Conservation (phyloP, 768 basidiomycete species). For the Trametes villosa region DNA sequence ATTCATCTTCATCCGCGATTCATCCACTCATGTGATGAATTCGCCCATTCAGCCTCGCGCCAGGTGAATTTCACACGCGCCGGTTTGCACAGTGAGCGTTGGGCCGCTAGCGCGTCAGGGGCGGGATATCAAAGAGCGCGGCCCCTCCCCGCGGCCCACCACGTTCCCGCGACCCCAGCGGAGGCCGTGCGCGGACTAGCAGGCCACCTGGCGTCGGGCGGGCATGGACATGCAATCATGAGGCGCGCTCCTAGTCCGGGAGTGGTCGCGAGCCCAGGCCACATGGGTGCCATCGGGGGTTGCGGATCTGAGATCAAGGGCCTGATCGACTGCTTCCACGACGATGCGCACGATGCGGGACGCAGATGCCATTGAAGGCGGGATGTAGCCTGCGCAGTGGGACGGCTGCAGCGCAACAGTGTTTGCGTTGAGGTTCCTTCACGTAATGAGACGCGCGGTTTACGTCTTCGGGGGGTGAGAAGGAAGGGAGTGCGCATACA, state of each 20-base stretch:
- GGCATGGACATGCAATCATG: background rate
- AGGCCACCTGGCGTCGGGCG: background rate
- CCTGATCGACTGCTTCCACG: constrained; percentile 13
- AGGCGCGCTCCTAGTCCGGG: background rate
- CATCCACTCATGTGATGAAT: no score
- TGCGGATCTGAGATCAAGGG: constrained; percentile 16
- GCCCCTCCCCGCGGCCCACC: background rate
- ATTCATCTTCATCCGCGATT: no score
- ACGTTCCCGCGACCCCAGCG: background rate
- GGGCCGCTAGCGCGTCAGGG: no score
- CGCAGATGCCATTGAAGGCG: constrained; percentile 5
- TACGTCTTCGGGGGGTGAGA: background rate
- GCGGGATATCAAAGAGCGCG: background rate
- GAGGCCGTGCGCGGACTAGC: background rate
- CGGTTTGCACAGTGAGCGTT: no score
- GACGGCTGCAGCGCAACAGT: background rate
- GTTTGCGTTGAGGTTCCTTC: constrained; percentile 6
- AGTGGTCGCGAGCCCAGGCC: constrained; percentile 5
- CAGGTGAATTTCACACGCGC: no score
- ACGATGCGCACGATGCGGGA: background rate
- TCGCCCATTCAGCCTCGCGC: no score
- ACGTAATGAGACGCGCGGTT: background rate
- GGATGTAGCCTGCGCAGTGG: constrained; percentile 3
- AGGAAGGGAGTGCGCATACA: constrained; percentile 1
- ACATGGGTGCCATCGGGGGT: constrained; percentile 3